Evolutionary conservation across 2,329 filamentous ascomycete genomes (phyloP).

Genomic region (Fusarium austroafricanum): DNA sequence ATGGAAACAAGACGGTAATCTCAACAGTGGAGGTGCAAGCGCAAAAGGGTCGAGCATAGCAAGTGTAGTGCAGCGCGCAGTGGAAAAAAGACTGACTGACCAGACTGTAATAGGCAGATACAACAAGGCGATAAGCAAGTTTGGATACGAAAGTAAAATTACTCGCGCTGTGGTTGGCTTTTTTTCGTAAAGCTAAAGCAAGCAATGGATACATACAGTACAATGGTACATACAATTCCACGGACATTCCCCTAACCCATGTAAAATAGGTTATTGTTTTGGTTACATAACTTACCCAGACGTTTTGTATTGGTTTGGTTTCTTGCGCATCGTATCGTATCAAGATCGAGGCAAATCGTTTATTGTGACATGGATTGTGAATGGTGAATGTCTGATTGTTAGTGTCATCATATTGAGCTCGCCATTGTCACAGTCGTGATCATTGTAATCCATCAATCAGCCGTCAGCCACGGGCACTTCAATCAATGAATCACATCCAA

Average conservation of each 20-base stretch:
- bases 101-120: background rate
- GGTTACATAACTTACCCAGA: too few relatives aligned
- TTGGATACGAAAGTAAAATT: slow-evolving; percentile 29
- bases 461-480: slow-evolving; percentile 34
- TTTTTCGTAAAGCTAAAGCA: slow-evolving; percentile 14
- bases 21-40: slow-evolving; percentile 27
- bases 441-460: slow-evolving; percentile 25
- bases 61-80: background rate
- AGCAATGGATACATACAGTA: slow-evolving; percentile 18
- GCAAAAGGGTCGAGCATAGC: slow-evolving; percentile 10
- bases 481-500: slow-evolving; percentile 12
- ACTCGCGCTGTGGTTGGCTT: slow-evolving; percentile 4
- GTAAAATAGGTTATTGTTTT: slow-evolving; percentile 13
- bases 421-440: slow-evolving; percentile 3
- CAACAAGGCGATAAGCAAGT: slow-evolving; percentile 15
- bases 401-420: slow-evolving; percentile 11
- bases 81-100: slow-evolving; percentile 2
- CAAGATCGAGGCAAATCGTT: slow-evolving; percentile 26
- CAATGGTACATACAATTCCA: slow-evolving; percentile 2
- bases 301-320: background rate
- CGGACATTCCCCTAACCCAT: slow-evolving; percentile 32
- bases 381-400: slow-evolving; percentile 13
- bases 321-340: slow-evolving; percentile 13
- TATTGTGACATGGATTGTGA: slow-evolving; percentile 24
- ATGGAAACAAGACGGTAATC: slow-evolving; percentile 50